Evolutionary conservation across 2,329 filamentous ascomycete genomes (phyloP).

Genomic region (Talaromyces sp.): DNA sequence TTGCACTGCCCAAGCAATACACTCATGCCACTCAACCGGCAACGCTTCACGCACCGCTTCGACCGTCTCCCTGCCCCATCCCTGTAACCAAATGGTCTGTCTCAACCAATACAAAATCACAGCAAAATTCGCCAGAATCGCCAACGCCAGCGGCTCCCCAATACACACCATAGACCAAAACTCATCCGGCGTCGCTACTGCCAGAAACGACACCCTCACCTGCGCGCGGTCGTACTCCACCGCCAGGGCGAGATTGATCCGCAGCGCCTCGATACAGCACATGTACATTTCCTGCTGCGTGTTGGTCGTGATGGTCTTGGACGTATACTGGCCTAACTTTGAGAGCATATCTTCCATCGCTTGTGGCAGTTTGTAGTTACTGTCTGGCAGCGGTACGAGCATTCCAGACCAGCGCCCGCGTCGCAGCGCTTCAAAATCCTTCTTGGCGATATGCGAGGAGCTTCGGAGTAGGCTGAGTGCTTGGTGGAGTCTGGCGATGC

Average conservation of each 20-base stretch:
- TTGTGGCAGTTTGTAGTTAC: not conserved
- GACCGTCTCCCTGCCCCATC: conserved; percentile 9
- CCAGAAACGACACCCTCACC: not conserved
- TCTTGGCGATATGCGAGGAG: conserved; percentile 1
- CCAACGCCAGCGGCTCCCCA: conserved; percentile 9
- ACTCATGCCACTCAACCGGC: conserved; percentile 8
- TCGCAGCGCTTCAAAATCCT: not conserved
- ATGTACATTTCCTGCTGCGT: conserved; percentile 1
- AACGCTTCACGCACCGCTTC: conserved; percentile 5
- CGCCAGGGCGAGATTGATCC: not conserved
- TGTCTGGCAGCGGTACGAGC: conserved; percentile 2
- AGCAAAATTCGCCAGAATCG: conserved; percentile 9
- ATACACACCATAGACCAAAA: conserved; percentile 7
- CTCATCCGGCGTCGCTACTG: conserved; percentile 1
- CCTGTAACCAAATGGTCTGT: conserved; percentile 8
- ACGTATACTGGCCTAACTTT: not conserved
- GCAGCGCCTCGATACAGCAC: conserved; percentile 1
- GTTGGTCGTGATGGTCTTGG: not conserved
- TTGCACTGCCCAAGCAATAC: conserved; percentile 4
- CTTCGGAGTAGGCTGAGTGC: conserved; percentile 5
- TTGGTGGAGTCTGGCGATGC: conserved; percentile 7
- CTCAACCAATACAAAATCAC: conserved; percentile 4
- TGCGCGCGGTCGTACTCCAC: not conserved
- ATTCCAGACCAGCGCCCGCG: conserved; percentile 4
- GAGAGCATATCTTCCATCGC: conserved; percentile 8